These are phyloP conservation scores for Calocybe cyanea DNA, from an alignment of 768 basidiomycete genomes.

Conservation along the genomic window DNA sequence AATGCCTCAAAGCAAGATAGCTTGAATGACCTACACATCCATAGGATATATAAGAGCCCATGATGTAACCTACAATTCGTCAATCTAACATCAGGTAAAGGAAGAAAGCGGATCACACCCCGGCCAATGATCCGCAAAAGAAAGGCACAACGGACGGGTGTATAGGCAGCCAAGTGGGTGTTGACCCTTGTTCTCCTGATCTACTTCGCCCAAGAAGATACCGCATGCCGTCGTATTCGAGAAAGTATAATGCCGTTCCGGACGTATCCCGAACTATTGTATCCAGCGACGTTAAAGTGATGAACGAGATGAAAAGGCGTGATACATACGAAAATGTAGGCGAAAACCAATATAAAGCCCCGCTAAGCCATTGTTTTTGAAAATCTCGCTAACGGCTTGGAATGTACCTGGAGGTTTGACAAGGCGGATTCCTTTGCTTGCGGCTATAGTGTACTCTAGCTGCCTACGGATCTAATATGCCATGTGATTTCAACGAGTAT, in stretches of 20 bases:
- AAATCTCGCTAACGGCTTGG: conserved; percentile 78
- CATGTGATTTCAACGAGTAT: background rate
- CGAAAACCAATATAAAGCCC: conserved; percentile 83
- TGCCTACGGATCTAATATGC: conserved; percentile 74
- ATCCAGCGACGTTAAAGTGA: conserved; percentile 4
- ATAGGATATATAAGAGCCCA: conserved; percentile 93
- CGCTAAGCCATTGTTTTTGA: conserved; percentile 52
- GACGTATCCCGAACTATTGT: conserved; percentile 77
- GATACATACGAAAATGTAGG: conserved; percentile 74
- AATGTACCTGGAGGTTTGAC: conserved; percentile 74
- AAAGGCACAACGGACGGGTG: conserved; percentile 80
- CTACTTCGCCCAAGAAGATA: conserved; percentile 77
- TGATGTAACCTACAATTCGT: conserved; percentile 50
- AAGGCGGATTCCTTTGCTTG: conserved; percentile 67
- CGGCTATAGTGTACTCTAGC: conserved; percentile 87
- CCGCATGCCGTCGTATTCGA: conserved; percentile 91
- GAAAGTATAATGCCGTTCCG: conserved; percentile 89
- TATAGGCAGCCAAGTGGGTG: conserved; percentile 86
- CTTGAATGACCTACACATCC: conserved; percentile 90
- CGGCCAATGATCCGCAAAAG: conserved; percentile 85
- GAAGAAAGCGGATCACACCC: conserved; percentile 47
- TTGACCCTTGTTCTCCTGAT: conserved; percentile 75
- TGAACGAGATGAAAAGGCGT: background rate
- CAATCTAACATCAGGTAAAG: conserved; percentile 21
- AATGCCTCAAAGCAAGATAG: conserved; percentile 8